These are phyloP conservation scores for Leishmania mexicana DNA, from an alignment of 208 protist genomes.

Conservation along the genomic window DNA sequence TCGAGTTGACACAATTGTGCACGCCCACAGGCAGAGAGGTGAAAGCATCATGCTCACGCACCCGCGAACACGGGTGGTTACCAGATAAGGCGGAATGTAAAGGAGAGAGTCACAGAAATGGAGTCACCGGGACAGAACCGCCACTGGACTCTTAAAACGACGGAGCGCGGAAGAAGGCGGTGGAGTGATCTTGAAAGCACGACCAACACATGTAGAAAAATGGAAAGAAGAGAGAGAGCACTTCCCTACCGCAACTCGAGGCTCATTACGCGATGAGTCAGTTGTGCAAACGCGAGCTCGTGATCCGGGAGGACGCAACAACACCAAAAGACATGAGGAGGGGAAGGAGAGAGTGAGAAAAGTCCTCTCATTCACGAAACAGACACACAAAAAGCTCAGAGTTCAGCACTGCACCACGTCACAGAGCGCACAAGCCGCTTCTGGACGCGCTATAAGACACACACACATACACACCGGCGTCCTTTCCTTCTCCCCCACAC, in stretches of 20 bases:
- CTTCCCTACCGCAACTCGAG: neutral
- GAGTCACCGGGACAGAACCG: neutral
- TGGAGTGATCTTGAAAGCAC: neutral
- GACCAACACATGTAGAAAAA: neutral
- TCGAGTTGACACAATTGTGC: neutral
- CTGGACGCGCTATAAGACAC: neutral
- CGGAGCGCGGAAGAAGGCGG: neutral
- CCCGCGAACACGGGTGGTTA: neutral
- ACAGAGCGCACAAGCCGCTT: neutral
- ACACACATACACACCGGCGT: too few species aligned
- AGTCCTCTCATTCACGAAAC: neutral
- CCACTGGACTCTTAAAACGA: too few species aligned
- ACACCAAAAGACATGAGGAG: neutral
- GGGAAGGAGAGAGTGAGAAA: neutral
- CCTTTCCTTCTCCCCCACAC: neutral
- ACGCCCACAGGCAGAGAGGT: neutral
- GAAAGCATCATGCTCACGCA: neutral
- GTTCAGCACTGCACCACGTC: neutral
- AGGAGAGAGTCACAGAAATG: neutral
- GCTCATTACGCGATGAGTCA: neutral
- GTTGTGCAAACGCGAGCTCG: neutral
- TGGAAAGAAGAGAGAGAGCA: neutral
- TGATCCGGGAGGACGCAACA: neutral
- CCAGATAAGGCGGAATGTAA: neutral
- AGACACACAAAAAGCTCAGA: neutral